Conservation (phyloP, 306 rosid species). For the Mucuna pruriens region DNA sequence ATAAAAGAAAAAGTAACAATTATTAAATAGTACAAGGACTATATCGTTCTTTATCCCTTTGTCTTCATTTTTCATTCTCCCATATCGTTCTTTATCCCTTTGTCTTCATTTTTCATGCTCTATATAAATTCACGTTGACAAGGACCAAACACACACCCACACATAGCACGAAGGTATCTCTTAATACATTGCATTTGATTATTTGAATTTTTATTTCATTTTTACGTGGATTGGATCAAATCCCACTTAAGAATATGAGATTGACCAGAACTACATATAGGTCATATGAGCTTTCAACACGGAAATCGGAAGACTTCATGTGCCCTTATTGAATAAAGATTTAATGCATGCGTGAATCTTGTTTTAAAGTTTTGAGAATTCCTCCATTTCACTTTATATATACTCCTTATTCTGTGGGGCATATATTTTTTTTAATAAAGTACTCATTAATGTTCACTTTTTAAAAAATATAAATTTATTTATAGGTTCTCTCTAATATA, state of each 20-base stretch:
- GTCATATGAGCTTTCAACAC: conserved; percentile 34
- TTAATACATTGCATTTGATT: not conserved
- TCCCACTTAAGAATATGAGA: conserved; percentile 1
- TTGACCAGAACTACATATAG: not conserved
- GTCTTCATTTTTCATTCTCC: no score
- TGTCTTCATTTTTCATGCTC: conserved; percentile 8
- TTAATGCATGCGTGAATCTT: conserved; percentile 6
- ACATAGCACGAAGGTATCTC: not conserved
- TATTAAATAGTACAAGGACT: not conserved
- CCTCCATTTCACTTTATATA: not conserved
- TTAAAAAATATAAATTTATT: not conserved
- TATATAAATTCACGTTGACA: not conserved
- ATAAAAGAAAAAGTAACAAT: not conserved
- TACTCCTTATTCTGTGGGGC: not conserved
- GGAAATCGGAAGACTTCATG: not conserved
- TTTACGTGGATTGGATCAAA: not conserved
- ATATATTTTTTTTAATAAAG: not conserved
- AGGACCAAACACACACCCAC: not conserved
- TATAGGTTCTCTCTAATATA: not conserved
- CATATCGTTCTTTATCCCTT: not conserved
- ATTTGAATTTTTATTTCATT: not conserved
- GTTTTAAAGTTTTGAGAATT: not conserved
- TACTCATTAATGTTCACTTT: not conserved
- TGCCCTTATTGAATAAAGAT: not conserved
- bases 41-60: no score